Evolutionary conservation across 352 stramenopile genomes (phyloP).

Genomic region (Globisporangium mamillatum): DNA sequence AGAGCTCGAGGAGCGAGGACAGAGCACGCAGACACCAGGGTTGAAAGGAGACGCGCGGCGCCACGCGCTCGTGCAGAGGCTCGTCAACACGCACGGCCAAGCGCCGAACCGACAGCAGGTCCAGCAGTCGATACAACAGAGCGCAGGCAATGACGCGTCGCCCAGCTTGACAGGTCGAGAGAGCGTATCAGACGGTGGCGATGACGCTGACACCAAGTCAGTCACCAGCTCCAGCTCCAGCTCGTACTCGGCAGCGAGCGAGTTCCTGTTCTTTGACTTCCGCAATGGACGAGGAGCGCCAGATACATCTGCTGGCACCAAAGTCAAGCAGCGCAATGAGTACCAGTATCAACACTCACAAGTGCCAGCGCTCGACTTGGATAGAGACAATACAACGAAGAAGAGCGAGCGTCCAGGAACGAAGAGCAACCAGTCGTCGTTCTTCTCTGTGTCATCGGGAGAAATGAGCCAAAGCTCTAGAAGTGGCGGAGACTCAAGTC

Average conservation of each 20-base stretch:
- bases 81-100: constrained; percentile 23
- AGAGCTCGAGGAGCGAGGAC: constrained; percentile 26
- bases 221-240: constrained; percentile 23
- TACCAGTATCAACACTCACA: not conserved
- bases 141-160: not conserved
- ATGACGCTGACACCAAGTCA: constrained; percentile 24
- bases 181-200: constrained; percentile 8
- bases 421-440: not conserved
- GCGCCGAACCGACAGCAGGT: not conserved
- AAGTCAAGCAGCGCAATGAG: not conserved
- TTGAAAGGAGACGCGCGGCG: constrained; percentile 43
- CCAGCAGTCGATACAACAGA: not conserved
- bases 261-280: constrained; percentile 48
- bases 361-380: constrained; percentile 2
- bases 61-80: constrained; percentile 40
- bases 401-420: not conserved
- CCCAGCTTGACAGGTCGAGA: not conserved
- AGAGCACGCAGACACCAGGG: constrained; percentile 41
- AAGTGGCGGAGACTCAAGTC: not conserved
- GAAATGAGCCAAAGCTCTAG: not conserved
- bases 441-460: not conserved
- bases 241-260: constrained; percentile 35
- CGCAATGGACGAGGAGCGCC: not conserved
- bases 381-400: not conserved
- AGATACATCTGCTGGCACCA: not conserved